Evolutionary conservation across 2,329 filamentous ascomycete genomes (phyloP), one percentile per base, ranked within the genome.

Genomic region (Raffaelea ambrosiae): DNA sequence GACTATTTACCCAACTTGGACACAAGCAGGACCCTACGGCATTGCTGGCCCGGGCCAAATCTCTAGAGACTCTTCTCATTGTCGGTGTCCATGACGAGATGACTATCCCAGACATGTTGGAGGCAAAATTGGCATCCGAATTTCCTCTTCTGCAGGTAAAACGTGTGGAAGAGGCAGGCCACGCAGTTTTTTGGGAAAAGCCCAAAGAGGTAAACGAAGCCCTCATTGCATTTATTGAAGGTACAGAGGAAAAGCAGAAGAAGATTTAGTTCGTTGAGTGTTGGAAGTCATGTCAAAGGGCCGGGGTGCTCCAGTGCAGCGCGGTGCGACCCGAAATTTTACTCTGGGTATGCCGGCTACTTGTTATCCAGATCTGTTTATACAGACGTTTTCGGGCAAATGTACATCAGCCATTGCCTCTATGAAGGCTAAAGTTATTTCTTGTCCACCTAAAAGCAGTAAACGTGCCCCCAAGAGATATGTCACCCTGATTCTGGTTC

Each of bases 101-200:
- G 2, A 18, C 47, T 8, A 13, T 36, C 21, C 40, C 40, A 2
- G 48, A 48, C 26, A 26, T 21, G 20, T 26, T 50, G 21, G 23
- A 40, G 10, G 9, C 38, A 3, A 14, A 33, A 14, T 31, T 38
- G 20, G 10, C n/a, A 10, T n/a, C 33, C 4, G 35, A 23, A 2
- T 50, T 52, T 9, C 29, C 48, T 11, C 40, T 35, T 3, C 11
- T 47, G n/a, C 16, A 50, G 21, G 36, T 47, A 10, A 26, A 43
- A n/a, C 23, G 39, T 3, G 22, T 52, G 2, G 13, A 43, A 3
- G 42, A 46, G 5, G 38, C 47, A 0, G 50, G 44, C 21, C 50
- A 52, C 40, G n/a, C 45, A 1, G 40, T 39, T 1, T 52, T 50
- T n/a, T 52, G 50, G 50, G 50, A 52, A 43, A 43, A 46, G 42